Conservation (phyloP, 2,329 filamentous ascomycete species). For the Cladosporium oxysporum region DNA sequence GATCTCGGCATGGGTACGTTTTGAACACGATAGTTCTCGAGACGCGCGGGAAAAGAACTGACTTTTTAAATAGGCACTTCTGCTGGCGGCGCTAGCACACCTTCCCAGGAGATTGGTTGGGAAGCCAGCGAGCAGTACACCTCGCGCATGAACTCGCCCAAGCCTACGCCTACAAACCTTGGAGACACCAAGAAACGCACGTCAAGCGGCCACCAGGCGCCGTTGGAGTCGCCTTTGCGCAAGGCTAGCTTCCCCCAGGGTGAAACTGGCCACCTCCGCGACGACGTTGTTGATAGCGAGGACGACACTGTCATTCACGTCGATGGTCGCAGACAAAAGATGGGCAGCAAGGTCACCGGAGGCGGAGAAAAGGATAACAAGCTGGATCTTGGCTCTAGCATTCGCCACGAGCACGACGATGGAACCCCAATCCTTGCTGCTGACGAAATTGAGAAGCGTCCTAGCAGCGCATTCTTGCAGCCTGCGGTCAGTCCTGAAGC, state of each 20-base stretch:
- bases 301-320: conserved; percentile 73
- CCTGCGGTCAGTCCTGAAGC: conserved; percentile 79
- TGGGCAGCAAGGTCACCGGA: conserved; percentile 45
- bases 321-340: conserved; percentile 60
- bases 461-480: conserved; percentile 66
- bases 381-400: conserved; percentile 49
- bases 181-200: conserved; percentile 29
- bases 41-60: conserved; percentile 1
- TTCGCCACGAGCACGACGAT: conserved; percentile 57
- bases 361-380: conserved; percentile 55
- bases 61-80: conserved; percentile 58
- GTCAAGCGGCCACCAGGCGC: conserved; percentile 40
- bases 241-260: conserved; percentile 51
- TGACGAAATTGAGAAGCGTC: conserved; percentile 80
- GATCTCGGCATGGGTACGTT: conserved; percentile 54
- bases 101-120: conserved; percentile 88
- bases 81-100: conserved; percentile 67
- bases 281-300: conserved; percentile 48
- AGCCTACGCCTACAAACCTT: conserved; percentile 45
- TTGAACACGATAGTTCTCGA: neutral
- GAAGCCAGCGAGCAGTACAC: conserved; percentile 82
- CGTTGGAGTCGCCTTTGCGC: conserved; percentile 45
- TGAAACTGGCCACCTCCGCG: conserved; percentile 32
- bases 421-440: conserved; percentile 81
- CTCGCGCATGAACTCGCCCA: conserved; percentile 71